phyloP scores from a whole-genome alignment of 805 yeast species.

The Pichia cephalocereana region DNA sequence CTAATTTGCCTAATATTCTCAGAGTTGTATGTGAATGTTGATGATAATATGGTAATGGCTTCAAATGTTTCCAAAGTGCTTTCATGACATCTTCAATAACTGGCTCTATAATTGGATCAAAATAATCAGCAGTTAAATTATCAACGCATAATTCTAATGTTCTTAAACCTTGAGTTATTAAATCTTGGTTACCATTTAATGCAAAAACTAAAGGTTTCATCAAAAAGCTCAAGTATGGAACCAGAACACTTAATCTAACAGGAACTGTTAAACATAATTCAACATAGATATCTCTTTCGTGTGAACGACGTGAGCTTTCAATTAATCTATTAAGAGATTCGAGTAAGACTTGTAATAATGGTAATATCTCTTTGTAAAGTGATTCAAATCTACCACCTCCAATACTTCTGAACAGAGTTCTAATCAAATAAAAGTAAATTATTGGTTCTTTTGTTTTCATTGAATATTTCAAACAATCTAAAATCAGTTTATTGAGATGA shows the following conservation, averaged over 20 bases:
- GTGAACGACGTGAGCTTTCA: conserved; percentile 73
- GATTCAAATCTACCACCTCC: conserved; percentile 97
- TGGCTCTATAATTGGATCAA: conserved; percentile 95
- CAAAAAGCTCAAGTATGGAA: conserved; percentile 81
- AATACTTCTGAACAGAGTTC: conserved; percentile 86
- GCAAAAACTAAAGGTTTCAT: conserved; percentile 92
- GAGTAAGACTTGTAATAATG: conserved; percentile 74
- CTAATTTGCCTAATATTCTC: conserved; percentile 86
- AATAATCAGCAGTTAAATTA: conserved; percentile 89
- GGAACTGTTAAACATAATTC: conserved; percentile 95
- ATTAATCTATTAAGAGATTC: conserved; percentile 81
- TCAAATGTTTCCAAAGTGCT: conserved; percentile 83
- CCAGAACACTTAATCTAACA: conserved; percentile 84
- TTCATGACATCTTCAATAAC: conserved; percentile 91
- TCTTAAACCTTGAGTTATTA: conserved; percentile 88
- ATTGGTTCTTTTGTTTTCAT: conserved; percentile 87
- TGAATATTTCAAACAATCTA: conserved; percentile 69
- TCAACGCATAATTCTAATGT: conserved; percentile 95
- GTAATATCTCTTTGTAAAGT: conserved; percentile 86
- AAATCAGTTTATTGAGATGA: conserved; percentile 72
- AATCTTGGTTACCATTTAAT: conserved; percentile 79
- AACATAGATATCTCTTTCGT: conserved; percentile 88
- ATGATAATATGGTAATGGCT: conserved; percentile 90
- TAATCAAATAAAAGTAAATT: conserved; percentile 76
- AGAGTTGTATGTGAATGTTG: conserved; percentile 93